Percentiles rank a stretch among this genome's conserved stretches.
Conservation (phyloP, 306 rosid genomes). For the Vigna hirtella region DNA sequence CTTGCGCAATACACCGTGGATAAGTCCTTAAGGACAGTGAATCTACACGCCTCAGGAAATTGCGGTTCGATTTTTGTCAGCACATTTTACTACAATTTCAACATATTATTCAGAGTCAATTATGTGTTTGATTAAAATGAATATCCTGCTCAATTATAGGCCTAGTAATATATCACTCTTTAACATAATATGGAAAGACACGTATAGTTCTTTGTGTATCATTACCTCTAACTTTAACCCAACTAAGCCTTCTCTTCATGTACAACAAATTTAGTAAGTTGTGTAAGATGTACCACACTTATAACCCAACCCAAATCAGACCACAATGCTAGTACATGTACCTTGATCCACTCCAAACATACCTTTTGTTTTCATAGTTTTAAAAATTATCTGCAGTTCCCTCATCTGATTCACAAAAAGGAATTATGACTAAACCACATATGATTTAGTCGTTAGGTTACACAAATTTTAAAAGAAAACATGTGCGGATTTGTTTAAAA, state of each 20-base stretch:
- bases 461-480: not conserved
- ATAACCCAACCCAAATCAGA: constrained; percentile 14
- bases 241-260: constrained; percentile 16
- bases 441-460: not conserved
- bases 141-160: constrained; percentile 8
- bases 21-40: no score
- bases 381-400: not conserved
- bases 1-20: no score
- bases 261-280: constrained; percentile 13
- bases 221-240: not conserved
- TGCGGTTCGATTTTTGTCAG: no score
- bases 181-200: not conserved
- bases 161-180: constrained; percentile 2
- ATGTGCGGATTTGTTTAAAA: not conserved
- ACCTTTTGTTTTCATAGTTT: not conserved
- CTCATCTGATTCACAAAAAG: not conserved
- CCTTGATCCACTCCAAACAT: constrained; percentile 21
- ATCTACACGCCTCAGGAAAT: no score
- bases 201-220: not conserved
- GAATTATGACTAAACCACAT: not conserved
- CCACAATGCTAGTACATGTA: constrained; percentile 22
- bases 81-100: not conserved
- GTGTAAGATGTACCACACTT: not conserved
- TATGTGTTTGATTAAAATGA: constrained; percentile 31
- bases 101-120: not conserved